These are phyloP conservation scores for Nepenthes gracilis DNA, from an alignment of 148 eudicot genomes.

Conservation along the genomic window DNA sequence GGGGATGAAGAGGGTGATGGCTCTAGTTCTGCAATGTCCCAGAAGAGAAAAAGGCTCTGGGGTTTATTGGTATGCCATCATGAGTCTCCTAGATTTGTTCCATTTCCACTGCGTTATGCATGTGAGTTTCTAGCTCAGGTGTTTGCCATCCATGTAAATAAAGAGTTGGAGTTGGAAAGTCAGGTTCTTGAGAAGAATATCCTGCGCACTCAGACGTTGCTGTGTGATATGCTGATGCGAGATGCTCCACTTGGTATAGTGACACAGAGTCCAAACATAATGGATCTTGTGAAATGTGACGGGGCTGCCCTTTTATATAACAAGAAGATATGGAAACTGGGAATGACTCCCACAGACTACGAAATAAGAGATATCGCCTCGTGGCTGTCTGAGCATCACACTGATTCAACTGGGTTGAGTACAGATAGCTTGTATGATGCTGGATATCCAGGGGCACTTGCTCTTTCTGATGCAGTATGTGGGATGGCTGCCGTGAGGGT, in stretches of 20 bases:
- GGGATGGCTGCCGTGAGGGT: constrained; percentile 84
- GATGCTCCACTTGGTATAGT: constrained; percentile 84
- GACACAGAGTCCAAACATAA: constrained; percentile 67
- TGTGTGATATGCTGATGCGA: constrained; percentile 89
- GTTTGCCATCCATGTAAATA: constrained; percentile 80
- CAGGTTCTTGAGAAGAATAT: constrained; percentile 82
- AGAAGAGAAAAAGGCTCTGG: constrained; percentile 76
- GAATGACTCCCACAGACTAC: constrained; percentile 53
- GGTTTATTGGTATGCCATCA: constrained; percentile 93
- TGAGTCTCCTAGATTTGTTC: constrained; percentile 77
- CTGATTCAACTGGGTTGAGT: constrained; percentile 84
- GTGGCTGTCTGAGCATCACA: constrained; percentile 71
- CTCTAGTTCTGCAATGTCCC: constrained; percentile 32
- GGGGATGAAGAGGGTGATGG: constrained; percentile 40
- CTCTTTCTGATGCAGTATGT: constrained; percentile 68
- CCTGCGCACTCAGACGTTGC: constrained; percentile 75
- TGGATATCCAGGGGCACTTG: constrained; percentile 71
- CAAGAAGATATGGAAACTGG: constrained; percentile 42
- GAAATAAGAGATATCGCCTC: constrained; percentile 56
- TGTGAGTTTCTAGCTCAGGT: constrained; percentile 94
- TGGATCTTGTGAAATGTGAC: constrained; percentile 96
- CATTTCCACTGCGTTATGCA: constrained; percentile 87
- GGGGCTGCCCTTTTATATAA: constrained; percentile 82
- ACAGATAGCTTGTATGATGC: constrained; percentile 92
- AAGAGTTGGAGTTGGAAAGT: constrained; percentile 69